Conservation (phyloP, 352 stramenopile species). For the Phytophthora vignae region DNA sequence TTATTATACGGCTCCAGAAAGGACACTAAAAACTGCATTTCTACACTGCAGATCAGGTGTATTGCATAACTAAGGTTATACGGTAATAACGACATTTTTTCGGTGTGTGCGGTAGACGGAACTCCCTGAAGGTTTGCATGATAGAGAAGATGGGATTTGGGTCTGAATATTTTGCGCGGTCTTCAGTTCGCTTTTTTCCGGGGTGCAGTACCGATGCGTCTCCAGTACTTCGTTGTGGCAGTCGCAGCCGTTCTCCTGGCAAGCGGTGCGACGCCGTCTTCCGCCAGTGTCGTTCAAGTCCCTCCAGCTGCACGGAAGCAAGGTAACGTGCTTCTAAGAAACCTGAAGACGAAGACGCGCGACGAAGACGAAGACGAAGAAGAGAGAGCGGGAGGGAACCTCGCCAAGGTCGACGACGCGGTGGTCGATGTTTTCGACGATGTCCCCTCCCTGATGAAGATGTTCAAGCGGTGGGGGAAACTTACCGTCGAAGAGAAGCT, state of each 20-base stretch:
- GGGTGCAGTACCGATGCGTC: neutral
- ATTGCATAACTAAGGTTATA: no score
- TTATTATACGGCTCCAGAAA: no score
- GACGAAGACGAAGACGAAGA: neutral
- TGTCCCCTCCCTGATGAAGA: neutral
- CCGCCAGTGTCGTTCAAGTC: neutral
- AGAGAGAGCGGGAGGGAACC: constrained; percentile 6
- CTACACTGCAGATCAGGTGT: no score
- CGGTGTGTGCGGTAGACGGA: no score
- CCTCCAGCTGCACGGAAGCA: neutral
- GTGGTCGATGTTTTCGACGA: constrained; percentile 9
- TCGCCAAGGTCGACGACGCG: constrained; percentile 17
- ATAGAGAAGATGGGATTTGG: neutral
- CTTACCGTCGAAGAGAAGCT: constrained; percentile 4
- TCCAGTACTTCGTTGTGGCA: neutral
- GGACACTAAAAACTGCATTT: no score
- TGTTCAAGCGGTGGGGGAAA: constrained; percentile 9
- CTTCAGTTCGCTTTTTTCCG: neutral
- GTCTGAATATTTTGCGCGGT: neutral
- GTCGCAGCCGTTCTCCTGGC: neutral
- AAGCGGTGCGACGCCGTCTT: neutral
- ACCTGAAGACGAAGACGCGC: neutral
- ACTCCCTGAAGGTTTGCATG: neutral
- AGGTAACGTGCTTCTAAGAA: neutral
- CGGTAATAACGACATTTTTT: no score